Evolutionary conservation across 352 stramenopile species (phyloP).

Genomic region (Globisporangium nunn): DNA sequence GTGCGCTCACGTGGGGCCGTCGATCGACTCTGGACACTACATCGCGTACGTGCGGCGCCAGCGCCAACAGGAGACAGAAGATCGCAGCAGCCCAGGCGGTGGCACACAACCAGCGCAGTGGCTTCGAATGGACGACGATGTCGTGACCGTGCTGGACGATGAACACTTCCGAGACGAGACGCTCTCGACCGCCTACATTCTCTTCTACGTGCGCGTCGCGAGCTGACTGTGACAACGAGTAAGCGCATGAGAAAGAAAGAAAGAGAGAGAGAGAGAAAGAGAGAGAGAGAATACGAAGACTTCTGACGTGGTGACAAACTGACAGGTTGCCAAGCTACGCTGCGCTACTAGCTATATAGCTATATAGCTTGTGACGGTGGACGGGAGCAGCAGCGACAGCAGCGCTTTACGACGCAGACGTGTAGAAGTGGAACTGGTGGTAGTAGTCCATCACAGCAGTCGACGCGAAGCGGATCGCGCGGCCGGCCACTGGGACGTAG

Average conservation of each 20-base stretch:
- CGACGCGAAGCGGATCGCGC: constrained; percentile 60
- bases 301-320: not conserved
- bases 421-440: constrained; percentile 87
- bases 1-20: constrained; percentile 60
- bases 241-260: too few species aligned
- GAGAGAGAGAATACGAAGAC: not conserved
- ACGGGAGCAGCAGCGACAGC: too few species aligned
- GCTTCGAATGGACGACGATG: constrained; percentile 69
- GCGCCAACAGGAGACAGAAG: not conserved
- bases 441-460: constrained; percentile 78
- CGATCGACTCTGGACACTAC: constrained; percentile 68
- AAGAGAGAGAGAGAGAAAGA: too few species aligned
- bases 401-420: constrained; percentile 60
- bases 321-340: not conserved
- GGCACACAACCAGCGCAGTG: constrained; percentile 20
- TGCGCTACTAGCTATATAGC: too few species aligned
- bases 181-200: constrained; percentile 52
- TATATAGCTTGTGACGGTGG: too few species aligned
- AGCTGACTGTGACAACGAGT: not conserved
- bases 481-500: constrained; percentile 59
- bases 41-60: constrained; percentile 44
- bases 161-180: constrained; percentile 40
- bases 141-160: constrained; percentile 42
- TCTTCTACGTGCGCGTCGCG: constrained; percentile 55
- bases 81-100: not conserved